phyloP scores from a whole-genome alignment of 2,329 filamentous ascomycete species.

The Fusarium pseudocircinatum region DNA sequence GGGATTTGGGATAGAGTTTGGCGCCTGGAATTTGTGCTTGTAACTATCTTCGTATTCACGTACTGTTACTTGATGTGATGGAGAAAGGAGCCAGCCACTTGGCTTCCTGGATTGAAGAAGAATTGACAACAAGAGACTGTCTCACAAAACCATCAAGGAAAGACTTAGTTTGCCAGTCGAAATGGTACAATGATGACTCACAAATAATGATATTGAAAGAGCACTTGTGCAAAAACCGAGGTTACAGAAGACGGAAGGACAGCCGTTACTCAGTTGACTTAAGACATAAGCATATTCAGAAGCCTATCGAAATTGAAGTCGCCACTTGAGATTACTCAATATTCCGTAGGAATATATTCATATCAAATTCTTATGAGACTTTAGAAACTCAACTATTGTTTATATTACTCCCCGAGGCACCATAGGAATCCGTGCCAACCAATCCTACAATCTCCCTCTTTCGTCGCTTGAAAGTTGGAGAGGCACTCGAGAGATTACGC shows the following conservation, averaged over 20 bases:
- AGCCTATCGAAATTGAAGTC: background rate
- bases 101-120: conserved; percentile 35
- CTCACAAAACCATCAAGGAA: conserved; percentile 1
- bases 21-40: conserved; percentile 34
- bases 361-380: background rate
- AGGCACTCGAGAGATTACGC: background rate
- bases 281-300: background rate
- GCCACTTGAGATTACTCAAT: background rate
- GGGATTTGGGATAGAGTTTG: conserved; percentile 15
- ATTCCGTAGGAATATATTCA: background rate
- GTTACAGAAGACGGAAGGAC: background rate
- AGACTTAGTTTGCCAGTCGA: background rate
- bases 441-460: background rate
- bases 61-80: conserved; percentile 20
- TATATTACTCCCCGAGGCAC: background rate
- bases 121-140: conserved; percentile 10
- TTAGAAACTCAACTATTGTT: background rate
- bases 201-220: background rate
- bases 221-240: background rate
- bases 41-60: conserved; percentile 39
- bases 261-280: no score
- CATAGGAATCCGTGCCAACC: no score
- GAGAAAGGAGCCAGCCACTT: conserved; percentile 7
- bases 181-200: background rate
- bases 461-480: no score